Conservation (phyloP, 495 filamentous ascomycete species). For the Xylaria sp. region DNA sequence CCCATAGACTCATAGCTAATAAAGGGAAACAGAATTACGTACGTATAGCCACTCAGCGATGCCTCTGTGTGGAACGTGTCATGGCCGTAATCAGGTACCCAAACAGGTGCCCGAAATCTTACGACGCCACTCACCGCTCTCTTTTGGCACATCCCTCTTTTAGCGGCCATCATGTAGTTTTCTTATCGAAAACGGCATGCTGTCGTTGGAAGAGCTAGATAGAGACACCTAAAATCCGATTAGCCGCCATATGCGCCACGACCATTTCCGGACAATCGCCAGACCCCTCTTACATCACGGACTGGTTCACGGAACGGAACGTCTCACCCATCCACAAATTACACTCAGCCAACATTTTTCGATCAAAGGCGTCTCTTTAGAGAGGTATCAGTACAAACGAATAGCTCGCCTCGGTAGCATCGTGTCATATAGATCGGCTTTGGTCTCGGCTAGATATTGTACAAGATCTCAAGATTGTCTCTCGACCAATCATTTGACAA, state of each 20-base stretch:
- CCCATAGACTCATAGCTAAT: constrained; percentile 8
- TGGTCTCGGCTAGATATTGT: constrained; percentile 27
- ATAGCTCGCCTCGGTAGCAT: background rate
- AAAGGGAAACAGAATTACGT: constrained; percentile 4
- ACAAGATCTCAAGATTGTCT: constrained; percentile 30
- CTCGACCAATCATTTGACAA: constrained; percentile 41
- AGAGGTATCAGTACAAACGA: constrained; percentile 20
- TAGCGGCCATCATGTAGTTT: background rate
- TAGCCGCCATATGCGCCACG: constrained; percentile 17
- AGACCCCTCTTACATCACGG: background rate
- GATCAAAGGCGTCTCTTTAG: constrained; percentile 4
- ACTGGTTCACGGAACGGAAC: constrained; percentile 14
- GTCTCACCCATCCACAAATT: constrained; percentile 8
- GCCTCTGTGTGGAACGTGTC: constrained; percentile 7
- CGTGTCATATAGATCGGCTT: constrained; percentile 6
- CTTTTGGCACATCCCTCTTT: background rate
- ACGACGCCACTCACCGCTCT: constrained; percentile 24
- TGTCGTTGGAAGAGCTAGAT: background rate
- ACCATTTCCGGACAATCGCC: constrained; percentile 8
- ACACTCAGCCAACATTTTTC: constrained; percentile 12
- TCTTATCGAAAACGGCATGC: background rate
- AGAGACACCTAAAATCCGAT: background rate
- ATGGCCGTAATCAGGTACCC: constrained; percentile 2
- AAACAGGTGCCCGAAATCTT: constrained; percentile 18
- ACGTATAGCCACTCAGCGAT: constrained; percentile 9